A percentile compares a stretch with the other conserved stretches of the same genome.
These are phyloP conservation scores for Penicillium verhagenii DNA, from an alignment of 495 filamentous ascomycete genomes.

Conservation along the genomic window DNA sequence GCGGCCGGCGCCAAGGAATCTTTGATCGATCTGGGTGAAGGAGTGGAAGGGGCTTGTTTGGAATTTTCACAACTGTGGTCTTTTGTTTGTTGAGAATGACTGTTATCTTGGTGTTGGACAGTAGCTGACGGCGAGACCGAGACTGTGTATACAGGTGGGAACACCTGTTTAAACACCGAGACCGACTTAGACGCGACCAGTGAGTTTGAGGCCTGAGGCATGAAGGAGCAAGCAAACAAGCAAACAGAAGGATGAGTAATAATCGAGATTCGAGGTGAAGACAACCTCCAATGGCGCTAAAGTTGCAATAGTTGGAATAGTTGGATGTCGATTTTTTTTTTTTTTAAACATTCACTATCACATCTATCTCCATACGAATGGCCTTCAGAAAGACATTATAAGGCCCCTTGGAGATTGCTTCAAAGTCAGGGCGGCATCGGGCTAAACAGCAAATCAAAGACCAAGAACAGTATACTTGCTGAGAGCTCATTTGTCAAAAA, in stretches of 20 bases:
- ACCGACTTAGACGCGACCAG: background rate
- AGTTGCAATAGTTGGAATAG: too few relatives aligned
- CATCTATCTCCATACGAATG: background rate
- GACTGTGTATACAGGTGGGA: too few relatives aligned
- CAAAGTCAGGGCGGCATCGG: background rate
- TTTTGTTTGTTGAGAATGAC: too few relatives aligned
- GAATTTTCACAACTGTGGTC: too few relatives aligned
- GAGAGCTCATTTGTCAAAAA: background rate
- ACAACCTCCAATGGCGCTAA: too few relatives aligned
- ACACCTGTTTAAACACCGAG: too few relatives aligned
- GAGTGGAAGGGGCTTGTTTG: background rate
- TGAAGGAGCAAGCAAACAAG: background rate
- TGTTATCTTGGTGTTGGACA: background rate
- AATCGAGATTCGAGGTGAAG: too few relatives aligned
- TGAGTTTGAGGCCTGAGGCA: background rate
- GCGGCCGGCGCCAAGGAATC: slow-evolving; percentile 21
- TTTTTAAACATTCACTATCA: too few relatives aligned
- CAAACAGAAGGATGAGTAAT: background rate
- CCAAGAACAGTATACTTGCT: too few relatives aligned
- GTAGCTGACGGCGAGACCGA: background rate
- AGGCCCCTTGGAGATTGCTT: background rate
- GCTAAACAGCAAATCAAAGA: background rate
- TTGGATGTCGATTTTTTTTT: too few relatives aligned
- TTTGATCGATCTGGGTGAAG: background rate
- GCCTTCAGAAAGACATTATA: background rate